These are phyloP conservation scores for Chenopodium album DNA, from an alignment of 148 eudicot genomes.

Conservation along the genomic window DNA sequence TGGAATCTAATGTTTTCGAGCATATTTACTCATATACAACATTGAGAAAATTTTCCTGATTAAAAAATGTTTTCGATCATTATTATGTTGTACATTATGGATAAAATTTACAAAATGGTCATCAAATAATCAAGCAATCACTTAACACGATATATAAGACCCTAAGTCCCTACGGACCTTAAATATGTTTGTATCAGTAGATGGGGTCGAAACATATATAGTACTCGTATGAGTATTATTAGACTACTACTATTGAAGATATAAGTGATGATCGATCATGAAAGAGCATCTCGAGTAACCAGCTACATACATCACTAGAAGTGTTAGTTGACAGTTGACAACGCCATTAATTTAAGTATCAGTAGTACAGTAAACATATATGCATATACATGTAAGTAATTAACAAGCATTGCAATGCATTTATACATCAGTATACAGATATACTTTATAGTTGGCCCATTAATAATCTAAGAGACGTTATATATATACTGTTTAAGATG, in stretches of 20 bases:
- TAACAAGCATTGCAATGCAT: not conserved
- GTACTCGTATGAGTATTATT: too few relatives aligned
- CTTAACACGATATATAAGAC: not conserved
- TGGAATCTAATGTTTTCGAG: too few relatives aligned
- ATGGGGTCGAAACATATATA: not conserved
- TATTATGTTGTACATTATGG: not conserved
- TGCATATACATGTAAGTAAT: not conserved
- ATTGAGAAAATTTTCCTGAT: too few relatives aligned
- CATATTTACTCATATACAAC: too few relatives aligned
- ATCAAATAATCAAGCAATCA: not conserved
- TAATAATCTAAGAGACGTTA: not conserved
- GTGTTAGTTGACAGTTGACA: conserved; percentile 3
- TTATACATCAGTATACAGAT: too few relatives aligned
- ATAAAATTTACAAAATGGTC: too few relatives aligned
- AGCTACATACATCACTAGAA: not conserved
- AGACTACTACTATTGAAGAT: too few relatives aligned
- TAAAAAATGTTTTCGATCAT: too few relatives aligned
- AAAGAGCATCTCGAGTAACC: not conserved
- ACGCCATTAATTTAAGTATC: not conserved
- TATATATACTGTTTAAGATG: not conserved
- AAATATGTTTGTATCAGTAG: not conserved
- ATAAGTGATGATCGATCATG: not conserved
- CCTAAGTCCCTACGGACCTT: not conserved
- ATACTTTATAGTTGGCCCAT: conserved; percentile 1
- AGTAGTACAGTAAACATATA: not conserved